phyloP scores from a whole-genome alignment of 108 stramenopile species.

The Parietichytrium sp. region DNA sequence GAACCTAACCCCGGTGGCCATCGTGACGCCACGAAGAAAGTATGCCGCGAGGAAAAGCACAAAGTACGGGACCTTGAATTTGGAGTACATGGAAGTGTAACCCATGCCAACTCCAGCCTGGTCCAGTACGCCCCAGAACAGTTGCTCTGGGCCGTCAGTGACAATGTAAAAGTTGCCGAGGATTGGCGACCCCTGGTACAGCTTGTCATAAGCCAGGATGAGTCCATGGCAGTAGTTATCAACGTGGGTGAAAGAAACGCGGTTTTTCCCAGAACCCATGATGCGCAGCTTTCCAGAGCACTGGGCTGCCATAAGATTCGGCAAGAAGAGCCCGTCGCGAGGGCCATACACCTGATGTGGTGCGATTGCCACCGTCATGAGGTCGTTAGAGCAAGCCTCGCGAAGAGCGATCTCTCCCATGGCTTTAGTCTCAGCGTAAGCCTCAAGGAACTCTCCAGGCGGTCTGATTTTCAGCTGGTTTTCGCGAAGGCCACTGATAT shows the following conservation, averaged over 20 bases:
- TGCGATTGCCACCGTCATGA: slow-evolving; percentile 83
- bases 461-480: slow-evolving; percentile 69
- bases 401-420: slow-evolving; percentile 75
- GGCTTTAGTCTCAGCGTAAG: slow-evolving; percentile 95
- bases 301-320: slow-evolving; percentile 80
- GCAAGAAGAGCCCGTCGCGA: slow-evolving; percentile 81
- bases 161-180: slow-evolving; percentile 93
- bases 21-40: slow-evolving; percentile 68
- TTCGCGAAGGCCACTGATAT: slow-evolving; percentile 78
- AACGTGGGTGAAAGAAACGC: slow-evolving; percentile 85
- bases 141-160: slow-evolving; percentile 78
- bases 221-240: slow-evolving; percentile 97
- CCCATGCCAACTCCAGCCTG: slow-evolving; percentile 81
- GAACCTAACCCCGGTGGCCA: slow-evolving; percentile 69
- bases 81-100: slow-evolving; percentile 72
- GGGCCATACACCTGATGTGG: slow-evolving; percentile 97
- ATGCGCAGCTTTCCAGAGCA: slow-evolving; percentile 79
- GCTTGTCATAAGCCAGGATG: slow-evolving; percentile 79
- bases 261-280: slow-evolving; percentile 84
- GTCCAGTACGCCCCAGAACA: slow-evolving; percentile 91
- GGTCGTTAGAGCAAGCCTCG: slow-evolving; percentile 63
- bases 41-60: slow-evolving; percentile 78
- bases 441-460: slow-evolving; percentile 68
- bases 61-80: slow-evolving; percentile 74
- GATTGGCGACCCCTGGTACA: slow-evolving; percentile 72